Evolutionary conservation across 1,284 basidiomycete genomes (phyloP), one percentile per base, ranked within the genome.

Genomic region (Sanghuangporus sanghuang): DNA sequence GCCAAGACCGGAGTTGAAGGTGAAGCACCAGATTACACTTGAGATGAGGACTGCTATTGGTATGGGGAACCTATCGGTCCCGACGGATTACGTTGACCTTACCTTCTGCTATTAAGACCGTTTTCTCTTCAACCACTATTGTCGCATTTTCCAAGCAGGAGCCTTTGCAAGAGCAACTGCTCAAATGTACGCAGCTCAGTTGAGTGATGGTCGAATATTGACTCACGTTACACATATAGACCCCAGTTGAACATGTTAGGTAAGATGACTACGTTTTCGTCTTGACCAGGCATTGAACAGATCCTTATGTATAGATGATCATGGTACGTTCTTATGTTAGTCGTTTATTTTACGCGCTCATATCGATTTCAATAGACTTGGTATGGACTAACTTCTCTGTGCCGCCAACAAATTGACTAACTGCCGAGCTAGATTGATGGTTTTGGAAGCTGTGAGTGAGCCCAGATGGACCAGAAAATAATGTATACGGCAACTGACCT

Each of bases 141-240:
- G 93, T 69, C 83, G 88, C 59, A 76, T 81, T 59, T 98, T 97
- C 77, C 83, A 95, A 64, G 85, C 85, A 55, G 96, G 96, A 7
- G 94, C 94, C 0, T 99, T 98, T 74, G 93, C 93, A 0, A 81
- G 90, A 61, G 95, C 96, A 4, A 98, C 97, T 73, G 87, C 92
- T 62, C 89, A 95, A 12, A 98, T 98, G 96, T 93, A 72, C 14
- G 44, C 12, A 44, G 53, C n/a, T 58, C 63, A 35, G 46, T 48
- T 42, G 18, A n/a, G 42, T n/a, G 39, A 2, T 18, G 2, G 23
- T 54, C 11, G 27, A 7, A 36, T 55, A 39, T 40, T 64, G 16
- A 40, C 39, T 68, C 35, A 62, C 54, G 23, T 46, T 32, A 7
- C 9, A 23, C 9, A 32, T 63, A 2, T 57, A 85, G 84, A 74